A percentile compares a stretch with the other conserved stretches of the same genome.
phyloP scores from a whole-genome alignment of 2,329 filamentous ascomycete species.

The Myrmaecium sp. region DNA sequence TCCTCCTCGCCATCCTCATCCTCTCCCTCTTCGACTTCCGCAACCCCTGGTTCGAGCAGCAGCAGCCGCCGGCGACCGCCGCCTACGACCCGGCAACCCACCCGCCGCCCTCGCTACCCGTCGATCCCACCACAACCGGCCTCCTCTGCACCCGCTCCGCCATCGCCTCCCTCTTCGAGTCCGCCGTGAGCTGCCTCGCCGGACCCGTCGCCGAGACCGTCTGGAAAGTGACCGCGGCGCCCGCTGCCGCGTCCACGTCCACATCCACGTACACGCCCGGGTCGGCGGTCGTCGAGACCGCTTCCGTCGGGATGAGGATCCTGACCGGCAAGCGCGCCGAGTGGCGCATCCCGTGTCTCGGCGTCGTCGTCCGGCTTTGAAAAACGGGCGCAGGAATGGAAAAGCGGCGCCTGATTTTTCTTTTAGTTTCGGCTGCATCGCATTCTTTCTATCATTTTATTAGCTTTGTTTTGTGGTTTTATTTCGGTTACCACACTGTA shows the following conservation, averaged over 20 bases:
- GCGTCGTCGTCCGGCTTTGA: constrained; percentile 71
- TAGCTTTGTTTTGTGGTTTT: too few species aligned
- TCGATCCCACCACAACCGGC: background rate
- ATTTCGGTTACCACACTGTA: too few species aligned
- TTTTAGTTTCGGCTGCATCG: too few species aligned
- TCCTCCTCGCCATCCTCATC: constrained; percentile 89
- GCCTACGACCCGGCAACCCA: constrained; percentile 6
- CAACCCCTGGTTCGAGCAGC: constrained; percentile 86
- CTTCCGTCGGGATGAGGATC: constrained; percentile 40
- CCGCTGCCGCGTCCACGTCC: constrained; percentile 1
- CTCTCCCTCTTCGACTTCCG: constrained; percentile 87
- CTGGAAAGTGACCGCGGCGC: constrained; percentile 16
- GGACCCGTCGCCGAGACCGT: constrained; percentile 48
- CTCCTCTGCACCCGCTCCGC: constrained; percentile 6
- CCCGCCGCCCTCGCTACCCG: background rate
- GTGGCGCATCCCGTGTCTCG: constrained; percentile 82
- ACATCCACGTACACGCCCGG: too few species aligned
- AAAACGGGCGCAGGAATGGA: too few species aligned
- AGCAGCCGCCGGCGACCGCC: constrained; percentile 22
- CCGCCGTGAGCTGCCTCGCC: constrained; percentile 46
- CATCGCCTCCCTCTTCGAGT: constrained; percentile 17
- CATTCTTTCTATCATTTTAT: too few species aligned
- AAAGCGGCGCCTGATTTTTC: too few species aligned
- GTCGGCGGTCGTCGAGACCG: constrained; percentile 13
- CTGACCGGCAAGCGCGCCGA: constrained; percentile 70